These are phyloP conservation scores for Collybia nuda DNA, from an alignment of 768 basidiomycete species.

Conservation along the genomic window DNA sequence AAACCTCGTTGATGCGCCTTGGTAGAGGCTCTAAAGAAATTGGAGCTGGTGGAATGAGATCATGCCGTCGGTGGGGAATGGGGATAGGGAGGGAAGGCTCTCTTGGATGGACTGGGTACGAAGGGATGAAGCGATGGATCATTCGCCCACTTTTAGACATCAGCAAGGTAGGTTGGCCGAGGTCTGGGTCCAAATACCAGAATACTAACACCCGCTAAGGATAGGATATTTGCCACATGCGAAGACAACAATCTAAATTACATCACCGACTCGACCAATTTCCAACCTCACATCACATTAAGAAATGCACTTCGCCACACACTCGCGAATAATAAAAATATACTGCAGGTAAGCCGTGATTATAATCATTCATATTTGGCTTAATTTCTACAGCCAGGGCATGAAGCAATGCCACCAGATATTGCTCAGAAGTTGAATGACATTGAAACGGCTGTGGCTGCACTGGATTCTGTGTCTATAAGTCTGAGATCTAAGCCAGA, in stretches of 20 bases:
- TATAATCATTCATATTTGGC: neutral
- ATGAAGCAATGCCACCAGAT: constrained; percentile 22
- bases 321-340: no score
- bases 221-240: constrained; percentile 80
- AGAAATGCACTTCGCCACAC: constrained; percentile 72
- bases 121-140: constrained; percentile 69
- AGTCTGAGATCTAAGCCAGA: constrained; percentile 29
- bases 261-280: constrained; percentile 69
- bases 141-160: constrained; percentile 69
- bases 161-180: constrained; percentile 51
- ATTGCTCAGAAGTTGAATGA: constrained; percentile 29
- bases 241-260: constrained; percentile 59
- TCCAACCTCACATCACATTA: constrained; percentile 68
- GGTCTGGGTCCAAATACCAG: neutral
- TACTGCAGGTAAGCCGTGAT: no score
- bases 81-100: constrained; percentile 35
- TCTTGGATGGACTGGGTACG: constrained; percentile 43
- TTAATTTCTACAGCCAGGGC: constrained; percentile 6
- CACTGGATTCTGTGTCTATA: constrained; percentile 28
- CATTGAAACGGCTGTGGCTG: constrained; percentile 28
- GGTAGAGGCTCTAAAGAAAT: constrained; percentile 52
- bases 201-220: constrained; percentile 38
- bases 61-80: constrained; percentile 78
- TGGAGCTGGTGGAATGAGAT: constrained; percentile 70
- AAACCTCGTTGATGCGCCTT: constrained; percentile 74